Percentiles rank a stretch among this genome's conserved stretches.
Conservation (phyloP, 441 rosid species). For the Adansonia rubrostipa region DNA sequence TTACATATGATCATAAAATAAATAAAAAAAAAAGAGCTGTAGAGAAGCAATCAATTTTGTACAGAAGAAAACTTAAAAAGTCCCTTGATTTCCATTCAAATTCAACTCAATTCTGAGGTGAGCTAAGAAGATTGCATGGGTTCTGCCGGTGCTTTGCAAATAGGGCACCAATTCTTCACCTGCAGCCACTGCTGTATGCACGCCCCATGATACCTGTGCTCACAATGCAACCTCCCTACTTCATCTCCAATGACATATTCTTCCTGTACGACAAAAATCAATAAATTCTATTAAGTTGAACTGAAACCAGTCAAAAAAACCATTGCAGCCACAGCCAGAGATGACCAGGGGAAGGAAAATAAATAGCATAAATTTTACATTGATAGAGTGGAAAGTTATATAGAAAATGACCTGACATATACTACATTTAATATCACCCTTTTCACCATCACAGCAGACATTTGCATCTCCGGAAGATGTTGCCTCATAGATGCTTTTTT, state of each 20-base stretch:
- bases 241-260: slow-evolving; percentile 79
- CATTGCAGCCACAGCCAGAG: slow-evolving; percentile 6
- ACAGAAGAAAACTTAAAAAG: neutral
- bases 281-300: neutral
- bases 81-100: slow-evolving; percentile 27
- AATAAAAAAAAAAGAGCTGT: slow-evolving; percentile 13
- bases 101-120: slow-evolving; percentile 14
- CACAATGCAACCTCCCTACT: slow-evolving; percentile 76
- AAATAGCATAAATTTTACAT: neutral
- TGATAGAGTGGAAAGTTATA: neutral
- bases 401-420: slow-evolving; percentile 74
- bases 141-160: slow-evolving; percentile 79
- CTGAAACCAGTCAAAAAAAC: neutral
- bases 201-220: slow-evolving; percentile 69
- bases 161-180: slow-evolving; percentile 95
- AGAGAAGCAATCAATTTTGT: slow-evolving; percentile 23
- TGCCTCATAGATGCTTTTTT: slow-evolving; percentile 55
- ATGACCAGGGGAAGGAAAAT: slow-evolving; percentile 9
- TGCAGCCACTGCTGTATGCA: slow-evolving; percentile 86
- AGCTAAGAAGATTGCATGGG: slow-evolving; percentile 35
- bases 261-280: slow-evolving; percentile 59
- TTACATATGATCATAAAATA: slow-evolving; percentile 28
- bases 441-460: slow-evolving; percentile 34
- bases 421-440: slow-evolving; percentile 76
- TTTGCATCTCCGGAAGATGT: slow-evolving; percentile 33